These are phyloP conservation scores for Pseudonectria foliicola DNA, from an alignment of 2,329 filamentous ascomycete species.

Conservation along the genomic window DNA sequence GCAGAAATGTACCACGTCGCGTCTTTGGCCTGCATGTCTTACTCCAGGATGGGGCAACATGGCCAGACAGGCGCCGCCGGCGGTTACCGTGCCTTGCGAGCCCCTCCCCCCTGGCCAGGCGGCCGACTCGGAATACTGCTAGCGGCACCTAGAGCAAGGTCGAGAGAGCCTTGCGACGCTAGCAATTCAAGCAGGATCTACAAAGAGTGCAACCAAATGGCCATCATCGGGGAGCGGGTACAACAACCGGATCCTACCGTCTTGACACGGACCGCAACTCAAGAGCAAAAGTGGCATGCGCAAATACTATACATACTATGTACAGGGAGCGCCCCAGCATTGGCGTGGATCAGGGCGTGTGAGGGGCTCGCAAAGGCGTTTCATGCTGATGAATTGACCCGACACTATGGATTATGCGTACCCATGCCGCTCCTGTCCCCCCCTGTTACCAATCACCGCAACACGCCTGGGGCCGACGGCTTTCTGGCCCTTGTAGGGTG, in stretches of 20 bases:
- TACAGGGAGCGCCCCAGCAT: neutral
- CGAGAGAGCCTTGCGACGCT: no score
- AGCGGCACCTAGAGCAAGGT: no score
- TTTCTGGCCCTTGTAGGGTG: constrained; percentile 7
- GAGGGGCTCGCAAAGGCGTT: constrained; percentile 9
- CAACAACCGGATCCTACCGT: constrained; percentile 6
- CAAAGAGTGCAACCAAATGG: constrained; percentile 2
- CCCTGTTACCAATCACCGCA: constrained; percentile 9
- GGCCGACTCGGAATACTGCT: no score
- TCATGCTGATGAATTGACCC: constrained; percentile 13
- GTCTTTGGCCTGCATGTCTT: constrained; percentile 10
- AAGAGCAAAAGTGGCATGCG: no score
- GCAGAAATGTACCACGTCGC: constrained; percentile 1
- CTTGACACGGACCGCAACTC: constrained; percentile 9
- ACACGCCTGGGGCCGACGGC: constrained; percentile 8
- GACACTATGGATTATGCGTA: constrained; percentile 24
- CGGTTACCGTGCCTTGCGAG: no score
- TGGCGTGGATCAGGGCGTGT: constrained; percentile 1
- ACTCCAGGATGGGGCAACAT: no score
- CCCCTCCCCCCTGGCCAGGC: no score
- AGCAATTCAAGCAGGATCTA: no score
- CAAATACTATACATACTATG: no score
- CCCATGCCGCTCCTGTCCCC: constrained; percentile 19
- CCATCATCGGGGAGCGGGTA: constrained; percentile 4
- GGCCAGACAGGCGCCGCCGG: no score